A percentile compares a stretch with the other conserved stretches of the same genome.
Evolutionary conservation across 2,329 filamentous ascomycete species (phyloP).

Genomic region (Fusarium nygamai): DNA sequence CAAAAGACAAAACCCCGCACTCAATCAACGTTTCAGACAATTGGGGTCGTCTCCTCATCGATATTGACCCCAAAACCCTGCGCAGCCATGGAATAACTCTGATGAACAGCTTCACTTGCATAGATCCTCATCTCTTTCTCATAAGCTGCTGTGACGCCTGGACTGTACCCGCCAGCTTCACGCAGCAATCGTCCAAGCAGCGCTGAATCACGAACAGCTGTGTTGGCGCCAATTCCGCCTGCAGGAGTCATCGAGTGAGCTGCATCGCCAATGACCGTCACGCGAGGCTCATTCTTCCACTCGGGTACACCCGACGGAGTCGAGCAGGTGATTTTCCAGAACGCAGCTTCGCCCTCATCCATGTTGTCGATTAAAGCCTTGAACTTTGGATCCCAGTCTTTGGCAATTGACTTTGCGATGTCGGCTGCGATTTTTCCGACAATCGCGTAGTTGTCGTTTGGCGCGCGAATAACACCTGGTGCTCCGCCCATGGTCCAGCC

Average conservation of each 20-base stretch:
- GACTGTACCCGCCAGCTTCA: constrained; percentile 63
- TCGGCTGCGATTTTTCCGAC: constrained; percentile 66
- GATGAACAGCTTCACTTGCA: constrained; percentile 63
- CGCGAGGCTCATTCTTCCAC: constrained; percentile 67
- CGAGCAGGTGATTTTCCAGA: constrained; percentile 75
- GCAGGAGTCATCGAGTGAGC: constrained; percentile 68
- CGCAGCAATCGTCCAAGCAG: constrained; percentile 61
- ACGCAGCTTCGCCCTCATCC: constrained; percentile 65
- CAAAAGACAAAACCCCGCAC: not conserved
- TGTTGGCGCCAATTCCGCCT: constrained; percentile 66
- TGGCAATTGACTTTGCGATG: constrained; percentile 64
- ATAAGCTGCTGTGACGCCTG: constrained; percentile 65
- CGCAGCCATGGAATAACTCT: constrained; percentile 62
- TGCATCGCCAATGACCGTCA: constrained; percentile 68
- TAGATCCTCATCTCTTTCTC: constrained; percentile 71
- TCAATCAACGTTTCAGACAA: constrained; percentile 5
- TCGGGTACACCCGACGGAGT: constrained; percentile 67
- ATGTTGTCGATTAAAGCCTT: constrained; percentile 68
- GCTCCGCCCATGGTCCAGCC: constrained; percentile 71
- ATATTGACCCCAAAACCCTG: constrained; percentile 57
- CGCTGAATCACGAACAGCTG: constrained; percentile 64
- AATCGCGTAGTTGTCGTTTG: constrained; percentile 69
- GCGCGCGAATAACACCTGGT: constrained; percentile 66
- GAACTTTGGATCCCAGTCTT: constrained; percentile 65
- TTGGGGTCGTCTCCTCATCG: constrained; percentile 50